Percentiles rank a stretch among this genome's conserved stretches.
Evolutionary conservation across 768 basidiomycete species (phyloP).

Genomic region (Lactarius hengduanensis): DNA sequence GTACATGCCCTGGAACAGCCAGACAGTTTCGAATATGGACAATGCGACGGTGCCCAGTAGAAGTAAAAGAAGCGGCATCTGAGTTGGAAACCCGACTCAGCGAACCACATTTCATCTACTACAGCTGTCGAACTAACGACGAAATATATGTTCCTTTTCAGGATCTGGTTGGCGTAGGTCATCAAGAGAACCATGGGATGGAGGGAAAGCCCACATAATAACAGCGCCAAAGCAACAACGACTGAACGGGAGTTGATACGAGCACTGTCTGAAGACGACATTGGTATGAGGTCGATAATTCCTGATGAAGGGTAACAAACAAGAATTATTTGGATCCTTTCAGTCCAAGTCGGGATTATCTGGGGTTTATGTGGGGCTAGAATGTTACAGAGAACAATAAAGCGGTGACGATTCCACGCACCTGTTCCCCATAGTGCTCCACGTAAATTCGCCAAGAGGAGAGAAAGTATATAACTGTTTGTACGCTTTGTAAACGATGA

Average conservation of each 20-base stretch:
- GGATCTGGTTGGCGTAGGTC: not conserved
- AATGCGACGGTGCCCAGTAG: slow-evolving; percentile 3
- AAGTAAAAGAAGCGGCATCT: not conserved
- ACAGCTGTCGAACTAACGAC: not conserved
- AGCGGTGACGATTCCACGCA: not conserved
- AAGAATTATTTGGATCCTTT: not conserved
- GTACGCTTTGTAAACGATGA: slow-evolving; percentile 2
- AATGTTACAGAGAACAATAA: not conserved
- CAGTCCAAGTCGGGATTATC: slow-evolving; percentile 2
- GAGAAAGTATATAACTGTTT: slow-evolving; percentile 2
- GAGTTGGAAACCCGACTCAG: not conserved
- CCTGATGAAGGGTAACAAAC: not conserved
- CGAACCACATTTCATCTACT: not conserved
- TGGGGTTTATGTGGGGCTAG: not conserved
- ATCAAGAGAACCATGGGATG: not conserved
- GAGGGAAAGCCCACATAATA: not conserved
- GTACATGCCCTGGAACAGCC: not conserved
- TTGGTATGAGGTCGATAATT: not conserved
- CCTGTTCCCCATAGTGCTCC: not conserved
- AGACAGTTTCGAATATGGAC: not conserved
- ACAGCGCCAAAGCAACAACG: slow-evolving; percentile 13
- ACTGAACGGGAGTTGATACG: slow-evolving; percentile 9
- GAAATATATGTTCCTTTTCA: slow-evolving; percentile 6
- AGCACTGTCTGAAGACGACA: slow-evolving; percentile 3
- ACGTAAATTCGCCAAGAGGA: slow-evolving; percentile 15